Conservation (phyloP, 805 yeast genomes). For the Zygoascus bituminiphila region DNA sequence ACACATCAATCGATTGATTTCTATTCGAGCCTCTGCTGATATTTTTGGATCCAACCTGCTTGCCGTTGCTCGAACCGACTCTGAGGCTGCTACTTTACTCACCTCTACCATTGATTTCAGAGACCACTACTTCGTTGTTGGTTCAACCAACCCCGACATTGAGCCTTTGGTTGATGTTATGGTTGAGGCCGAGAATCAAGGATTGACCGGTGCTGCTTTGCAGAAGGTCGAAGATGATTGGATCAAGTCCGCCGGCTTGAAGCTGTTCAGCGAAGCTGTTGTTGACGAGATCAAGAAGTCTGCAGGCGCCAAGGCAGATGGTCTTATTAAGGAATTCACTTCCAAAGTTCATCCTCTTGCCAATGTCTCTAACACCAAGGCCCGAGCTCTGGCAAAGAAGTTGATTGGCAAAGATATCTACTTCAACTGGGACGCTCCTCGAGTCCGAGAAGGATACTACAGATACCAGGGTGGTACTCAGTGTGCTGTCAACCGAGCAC, state of each 20-base stretch:
- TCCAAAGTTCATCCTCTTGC: conserved; percentile 66
- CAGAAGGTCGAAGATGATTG: conserved; percentile 73
- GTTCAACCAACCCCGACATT: conserved; percentile 78
- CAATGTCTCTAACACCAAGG: conserved; percentile 69
- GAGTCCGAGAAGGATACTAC: conserved; percentile 96
- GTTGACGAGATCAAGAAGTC: conserved; percentile 67
- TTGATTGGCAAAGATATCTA: conserved; percentile 72
- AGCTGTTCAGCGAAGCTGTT: conserved; percentile 87
- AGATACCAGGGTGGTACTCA: conserved; percentile 93
- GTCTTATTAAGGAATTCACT: conserved; percentile 56
- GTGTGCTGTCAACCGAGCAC: conserved; percentile 94
- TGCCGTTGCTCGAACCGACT: conserved; percentile 91
- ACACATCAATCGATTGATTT: conserved; percentile 88
- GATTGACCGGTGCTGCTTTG: conserved; percentile 63
- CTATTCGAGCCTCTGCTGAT: conserved; percentile 93
- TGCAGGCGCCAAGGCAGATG: conserved; percentile 49
- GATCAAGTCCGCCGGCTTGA: conserved; percentile 73
- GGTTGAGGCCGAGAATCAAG: conserved; percentile 72
- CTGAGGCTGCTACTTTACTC: conserved; percentile 93
- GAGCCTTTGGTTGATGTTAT: conserved; percentile 68
- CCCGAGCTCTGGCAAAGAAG: conserved; percentile 64
- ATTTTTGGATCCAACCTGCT: conserved; percentile 80
- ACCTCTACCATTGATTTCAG: conserved; percentile 91
- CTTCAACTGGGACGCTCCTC: conserved; percentile 92
- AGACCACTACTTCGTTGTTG: conserved; percentile 88